These are phyloP conservation scores for Ustilago trichophora DNA, from an alignment of 1,284 basidiomycete genomes.

Conservation along the genomic window DNA sequence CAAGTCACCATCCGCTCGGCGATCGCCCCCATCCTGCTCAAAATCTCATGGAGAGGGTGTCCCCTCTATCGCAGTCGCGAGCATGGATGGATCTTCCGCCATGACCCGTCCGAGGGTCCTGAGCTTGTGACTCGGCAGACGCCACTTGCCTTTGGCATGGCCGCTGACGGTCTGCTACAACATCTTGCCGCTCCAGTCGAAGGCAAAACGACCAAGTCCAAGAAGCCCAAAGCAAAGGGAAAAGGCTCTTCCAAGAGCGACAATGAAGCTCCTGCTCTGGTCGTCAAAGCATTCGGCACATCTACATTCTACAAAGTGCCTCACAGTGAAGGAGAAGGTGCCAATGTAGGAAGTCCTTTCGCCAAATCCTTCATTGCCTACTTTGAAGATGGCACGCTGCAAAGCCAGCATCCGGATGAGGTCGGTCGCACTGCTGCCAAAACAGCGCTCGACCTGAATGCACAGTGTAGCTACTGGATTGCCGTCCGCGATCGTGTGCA, in stretches of 20 bases:
- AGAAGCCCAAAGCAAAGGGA: constrained; percentile 23
- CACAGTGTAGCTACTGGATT: constrained; percentile 97
- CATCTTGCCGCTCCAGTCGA: constrained; percentile 33
- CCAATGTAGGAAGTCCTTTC: constrained; percentile 92
- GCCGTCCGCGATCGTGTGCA: constrained; percentile 88
- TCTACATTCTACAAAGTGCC: constrained; percentile 85
- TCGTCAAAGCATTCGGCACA: constrained; percentile 27
- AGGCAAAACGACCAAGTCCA: constrained; percentile 14
- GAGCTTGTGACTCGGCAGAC: constrained; percentile 44
- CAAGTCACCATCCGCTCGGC: constrained; percentile 87
- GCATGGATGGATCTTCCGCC: constrained; percentile 84
- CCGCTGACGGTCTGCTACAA: constrained; percentile 46
- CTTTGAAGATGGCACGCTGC: constrained; percentile 77
- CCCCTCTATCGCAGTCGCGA: constrained; percentile 86
- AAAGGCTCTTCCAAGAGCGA: constrained; percentile 11
- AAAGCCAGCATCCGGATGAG: constrained; percentile 63
- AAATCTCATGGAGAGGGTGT: constrained; percentile 85
- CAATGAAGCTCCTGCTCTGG: constrained; percentile 10
- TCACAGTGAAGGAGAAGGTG: constrained; percentile 91
- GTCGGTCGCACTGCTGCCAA: constrained; percentile 77
- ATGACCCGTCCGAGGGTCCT: constrained; percentile 11
- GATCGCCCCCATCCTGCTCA: constrained; percentile 84
- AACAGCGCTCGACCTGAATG: constrained; percentile 89
- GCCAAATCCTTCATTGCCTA: constrained; percentile 88
- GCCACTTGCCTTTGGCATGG: constrained; percentile 45